A percentile compares a stretch with the other conserved stretches of the same genome.
Conservation (phyloP, 768 basidiomycete species). For the Termitomyces heimii region DNA sequence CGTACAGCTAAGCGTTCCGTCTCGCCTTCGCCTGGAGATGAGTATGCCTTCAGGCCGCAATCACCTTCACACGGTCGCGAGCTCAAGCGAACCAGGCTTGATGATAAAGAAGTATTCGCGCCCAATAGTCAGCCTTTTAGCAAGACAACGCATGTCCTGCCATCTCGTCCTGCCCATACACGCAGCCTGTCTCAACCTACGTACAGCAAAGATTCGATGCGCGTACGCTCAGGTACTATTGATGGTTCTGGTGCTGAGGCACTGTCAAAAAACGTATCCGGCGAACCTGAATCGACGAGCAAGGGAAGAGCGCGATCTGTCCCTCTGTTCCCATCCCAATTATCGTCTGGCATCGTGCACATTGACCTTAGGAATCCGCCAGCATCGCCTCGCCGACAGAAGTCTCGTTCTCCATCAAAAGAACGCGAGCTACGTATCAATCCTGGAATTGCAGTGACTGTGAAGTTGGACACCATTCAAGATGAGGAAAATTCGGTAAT, state of each 20-base stretch:
- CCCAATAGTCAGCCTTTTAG: conserved; percentile 11
- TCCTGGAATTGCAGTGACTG: conserved; percentile 10
- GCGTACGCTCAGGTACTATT: conserved; percentile 20
- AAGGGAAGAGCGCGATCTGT: conserved; percentile 41
- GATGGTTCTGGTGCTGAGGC: conserved; percentile 15
- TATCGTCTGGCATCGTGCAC: conserved; percentile 20
- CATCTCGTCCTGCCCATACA: conserved; percentile 18
- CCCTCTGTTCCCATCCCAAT: conserved; percentile 30
- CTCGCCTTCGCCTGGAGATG: conserved; percentile 28
- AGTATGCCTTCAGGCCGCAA: conserved; percentile 18
- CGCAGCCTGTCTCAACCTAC: conserved; percentile 32
- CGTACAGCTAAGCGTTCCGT: conserved; percentile 32
- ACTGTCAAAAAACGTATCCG: conserved; percentile 15
- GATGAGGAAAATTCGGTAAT: conserved; percentile 17
- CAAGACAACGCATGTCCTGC: conserved; percentile 6
- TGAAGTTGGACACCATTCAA: conserved; percentile 13
- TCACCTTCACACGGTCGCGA: conserved; percentile 24
- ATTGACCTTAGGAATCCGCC: conserved; percentile 40
- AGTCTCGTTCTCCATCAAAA: conserved; percentile 40
- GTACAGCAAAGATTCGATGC: conserved; percentile 13
- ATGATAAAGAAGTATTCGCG: conserved; percentile 8
- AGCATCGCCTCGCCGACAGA: conserved; percentile 30
- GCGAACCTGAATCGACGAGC: conserved; percentile 10
- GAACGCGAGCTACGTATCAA: conserved; percentile 26
- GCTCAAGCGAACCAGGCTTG: conserved; percentile 31